Evolutionary conservation across 2,329 filamentous ascomycete genomes (phyloP).

Genomic region (Rugonectria rugulosa): DNA sequence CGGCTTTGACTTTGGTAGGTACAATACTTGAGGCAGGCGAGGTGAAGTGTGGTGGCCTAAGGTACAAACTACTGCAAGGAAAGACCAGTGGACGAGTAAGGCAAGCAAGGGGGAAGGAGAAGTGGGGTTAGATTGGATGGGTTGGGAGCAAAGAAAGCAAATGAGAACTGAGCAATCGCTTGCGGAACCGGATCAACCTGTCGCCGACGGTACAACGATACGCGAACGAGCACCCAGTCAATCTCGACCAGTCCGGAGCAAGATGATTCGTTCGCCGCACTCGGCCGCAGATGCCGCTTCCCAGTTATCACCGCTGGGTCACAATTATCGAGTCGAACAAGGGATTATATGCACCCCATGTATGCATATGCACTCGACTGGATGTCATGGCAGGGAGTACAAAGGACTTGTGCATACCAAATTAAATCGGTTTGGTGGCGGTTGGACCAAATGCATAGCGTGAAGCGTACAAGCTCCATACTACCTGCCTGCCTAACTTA

Average conservation of each 20-base stretch:
- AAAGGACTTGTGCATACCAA: background rate
- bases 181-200: slow-evolving; percentile 6
- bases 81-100: too few relatives aligned
- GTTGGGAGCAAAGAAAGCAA: background rate
- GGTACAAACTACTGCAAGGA: too few relatives aligned
- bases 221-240: too few relatives aligned
- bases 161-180: background rate
- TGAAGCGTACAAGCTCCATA: background rate
- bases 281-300: slow-evolving; percentile 8
- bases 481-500: background rate
- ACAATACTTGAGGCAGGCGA: too few relatives aligned
- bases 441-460: background rate
- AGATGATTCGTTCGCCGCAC: slow-evolving; percentile 4
- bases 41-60: slow-evolving; percentile 2
- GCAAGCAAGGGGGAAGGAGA: background rate
- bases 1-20: slow-evolving; percentile 31
- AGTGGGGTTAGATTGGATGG: background rate
- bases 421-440: background rate
- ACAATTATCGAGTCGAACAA: too few relatives aligned
- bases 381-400: too few relatives aligned
- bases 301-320: slow-evolving; percentile 10
- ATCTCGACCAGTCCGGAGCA: background rate
- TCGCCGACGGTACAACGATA: slow-evolving; percentile 3
- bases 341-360: too few relatives aligned
- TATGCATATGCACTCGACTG: too few relatives aligned